A percentile compares a stretch with the other conserved stretches of the same genome.
phyloP scores from a whole-genome alignment of 768 basidiomycete genomes.

The Amanita thiersii region DNA sequence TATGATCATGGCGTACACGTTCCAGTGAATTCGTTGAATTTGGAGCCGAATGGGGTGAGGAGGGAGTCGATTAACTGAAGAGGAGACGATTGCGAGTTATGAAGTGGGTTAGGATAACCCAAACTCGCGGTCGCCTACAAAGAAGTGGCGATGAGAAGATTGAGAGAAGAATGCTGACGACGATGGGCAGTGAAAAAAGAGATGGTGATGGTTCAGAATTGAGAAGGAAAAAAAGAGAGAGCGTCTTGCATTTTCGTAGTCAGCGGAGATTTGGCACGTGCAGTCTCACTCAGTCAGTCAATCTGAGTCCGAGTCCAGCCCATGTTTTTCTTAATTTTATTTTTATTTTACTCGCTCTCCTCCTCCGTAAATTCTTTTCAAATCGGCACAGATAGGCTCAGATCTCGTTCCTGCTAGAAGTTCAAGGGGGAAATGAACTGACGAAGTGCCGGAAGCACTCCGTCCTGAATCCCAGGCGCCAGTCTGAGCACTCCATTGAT shows the following conservation, averaged over 20 bases:
- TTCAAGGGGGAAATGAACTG: not conserved
- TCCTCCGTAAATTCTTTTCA: not conserved
- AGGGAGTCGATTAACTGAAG: too few species aligned
- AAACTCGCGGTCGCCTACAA: conserved; percentile 19
- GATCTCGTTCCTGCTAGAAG: not conserved
- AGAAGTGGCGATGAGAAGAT: conserved; percentile 7
- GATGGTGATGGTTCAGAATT: conserved; percentile 21
- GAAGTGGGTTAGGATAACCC: conserved; percentile 14
- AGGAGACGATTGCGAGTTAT: conserved; percentile 10
- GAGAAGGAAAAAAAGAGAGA: conserved; percentile 1
- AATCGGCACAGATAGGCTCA: not conserved
- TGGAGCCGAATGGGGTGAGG: conserved; percentile 6
- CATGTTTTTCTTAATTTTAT: not conserved
- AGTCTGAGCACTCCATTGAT: not conserved
- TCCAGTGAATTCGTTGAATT: conserved; percentile 23
- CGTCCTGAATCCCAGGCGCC: too few species aligned
- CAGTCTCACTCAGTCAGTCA: not conserved
- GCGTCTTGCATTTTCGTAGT: not conserved
- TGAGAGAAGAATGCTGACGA: conserved; percentile 11
- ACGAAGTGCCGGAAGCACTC: too few species aligned
- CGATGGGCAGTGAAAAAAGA: conserved; percentile 3
- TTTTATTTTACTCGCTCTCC: not conserved
- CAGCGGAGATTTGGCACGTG: not conserved
- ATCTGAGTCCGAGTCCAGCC: not conserved
- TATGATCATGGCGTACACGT: conserved; percentile 35